Conservation (phyloP, 1,139 yeast species). For the Yamadazyma siamensis region DNA sequence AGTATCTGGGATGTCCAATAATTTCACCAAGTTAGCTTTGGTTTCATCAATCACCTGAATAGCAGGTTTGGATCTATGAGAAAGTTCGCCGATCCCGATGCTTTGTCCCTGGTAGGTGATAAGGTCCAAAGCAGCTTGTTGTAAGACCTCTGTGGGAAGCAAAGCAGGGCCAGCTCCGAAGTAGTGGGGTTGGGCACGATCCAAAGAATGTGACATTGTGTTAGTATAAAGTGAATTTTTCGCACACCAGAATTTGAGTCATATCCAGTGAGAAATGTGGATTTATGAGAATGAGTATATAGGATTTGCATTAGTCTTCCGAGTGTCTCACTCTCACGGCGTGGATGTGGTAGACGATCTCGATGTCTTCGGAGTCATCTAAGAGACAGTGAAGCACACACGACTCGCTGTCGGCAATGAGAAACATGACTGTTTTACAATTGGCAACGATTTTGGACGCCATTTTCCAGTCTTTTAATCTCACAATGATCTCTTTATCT, state of each 20-base stretch:
- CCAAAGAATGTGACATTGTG: constrained; percentile 21
- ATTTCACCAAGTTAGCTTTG: constrained; percentile 57
- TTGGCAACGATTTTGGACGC: constrained; percentile 53
- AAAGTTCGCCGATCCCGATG: constrained; percentile 90
- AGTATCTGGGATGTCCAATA: constrained; percentile 78
- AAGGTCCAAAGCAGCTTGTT: constrained; percentile 83
- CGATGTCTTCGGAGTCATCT: constrained; percentile 55
- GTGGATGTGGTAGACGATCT: constrained; percentile 50
- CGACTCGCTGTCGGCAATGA: constrained; percentile 48
- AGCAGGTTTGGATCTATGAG: constrained; percentile 90
- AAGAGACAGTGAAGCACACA: constrained; percentile 55
- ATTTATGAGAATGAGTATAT: too few species aligned
- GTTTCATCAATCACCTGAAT: constrained; percentile 72
- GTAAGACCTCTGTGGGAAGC: constrained; percentile 76
- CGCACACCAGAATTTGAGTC: constrained; percentile 7
- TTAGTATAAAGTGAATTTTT: constrained; percentile 1
- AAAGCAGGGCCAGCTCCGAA: constrained; percentile 98
- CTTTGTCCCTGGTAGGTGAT: constrained; percentile 65
- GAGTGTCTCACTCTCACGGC: constrained; percentile 22
- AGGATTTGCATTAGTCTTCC: background rate
- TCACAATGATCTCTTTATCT: constrained; percentile 40
- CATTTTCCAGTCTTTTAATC: constrained; percentile 54
- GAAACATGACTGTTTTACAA: constrained; percentile 50
- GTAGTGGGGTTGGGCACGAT: constrained; percentile 74
- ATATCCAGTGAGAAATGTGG: background rate